Percentiles rank a stretch among this genome's conserved stretches.
Evolutionary conservation across 208 protist species (phyloP).

Genomic region (Acanthamoeba castellanii): DNA sequence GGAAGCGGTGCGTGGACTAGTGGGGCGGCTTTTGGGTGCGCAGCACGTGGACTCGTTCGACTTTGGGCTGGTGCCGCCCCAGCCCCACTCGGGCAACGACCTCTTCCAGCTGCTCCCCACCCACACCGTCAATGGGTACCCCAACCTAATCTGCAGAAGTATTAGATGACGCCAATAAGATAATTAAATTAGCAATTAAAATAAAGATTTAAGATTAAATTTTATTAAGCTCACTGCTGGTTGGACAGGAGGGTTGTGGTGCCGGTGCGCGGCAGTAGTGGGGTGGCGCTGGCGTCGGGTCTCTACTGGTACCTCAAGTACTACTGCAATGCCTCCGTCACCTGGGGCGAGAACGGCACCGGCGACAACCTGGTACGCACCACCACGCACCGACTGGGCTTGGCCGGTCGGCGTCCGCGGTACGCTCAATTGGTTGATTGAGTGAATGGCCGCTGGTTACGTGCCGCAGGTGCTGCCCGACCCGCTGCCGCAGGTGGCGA

Average conservation of each 20-base stretch:
- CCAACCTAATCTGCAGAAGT: not conserved
- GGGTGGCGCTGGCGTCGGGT: constrained; percentile 71
- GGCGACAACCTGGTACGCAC: constrained; percentile 42
- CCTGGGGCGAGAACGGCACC: constrained; percentile 71
- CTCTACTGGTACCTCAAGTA: constrained; percentile 74
- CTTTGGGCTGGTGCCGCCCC: not conserved
- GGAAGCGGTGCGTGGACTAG: not conserved
- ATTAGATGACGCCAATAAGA: not conserved
- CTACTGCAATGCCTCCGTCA: constrained; percentile 72
- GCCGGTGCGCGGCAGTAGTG: constrained; percentile 29
- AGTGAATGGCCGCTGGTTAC: not conserved
- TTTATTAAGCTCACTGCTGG: not conserved
- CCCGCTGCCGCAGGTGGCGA: not conserved
- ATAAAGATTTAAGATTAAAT: not conserved
- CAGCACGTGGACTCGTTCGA: not conserved
- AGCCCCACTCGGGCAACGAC: not conserved
- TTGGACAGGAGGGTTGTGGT: not conserved
- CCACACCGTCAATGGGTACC: not conserved
- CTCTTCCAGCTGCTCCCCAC: constrained; percentile 5
- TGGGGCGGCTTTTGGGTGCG: not conserved
- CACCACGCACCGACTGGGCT: too few relatives aligned
- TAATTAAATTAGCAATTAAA: not conserved
- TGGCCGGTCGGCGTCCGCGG: too few relatives aligned
- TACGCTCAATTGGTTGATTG: not conserved
- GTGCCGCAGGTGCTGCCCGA: not conserved